A percentile compares a stretch with the other conserved stretches of the same genome.
Conservation (phyloP, 768 basidiomycete genomes). For the Daedaleopsis nitida region DNA sequence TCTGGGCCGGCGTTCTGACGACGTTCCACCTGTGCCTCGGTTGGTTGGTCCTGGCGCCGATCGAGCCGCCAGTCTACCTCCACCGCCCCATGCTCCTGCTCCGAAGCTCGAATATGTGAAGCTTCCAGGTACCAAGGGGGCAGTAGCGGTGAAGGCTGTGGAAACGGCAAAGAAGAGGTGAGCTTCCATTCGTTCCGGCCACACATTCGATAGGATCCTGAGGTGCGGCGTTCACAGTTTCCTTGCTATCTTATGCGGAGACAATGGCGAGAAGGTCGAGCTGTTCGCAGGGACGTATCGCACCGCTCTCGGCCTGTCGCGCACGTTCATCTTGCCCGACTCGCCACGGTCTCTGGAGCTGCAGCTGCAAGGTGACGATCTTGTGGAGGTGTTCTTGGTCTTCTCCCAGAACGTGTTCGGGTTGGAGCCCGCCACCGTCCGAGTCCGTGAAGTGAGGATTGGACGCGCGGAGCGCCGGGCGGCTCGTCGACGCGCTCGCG, state of each 20-base stretch:
- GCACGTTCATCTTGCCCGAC: slow-evolving; percentile 91
- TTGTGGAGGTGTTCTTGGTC: slow-evolving; percentile 89
- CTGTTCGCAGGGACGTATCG: slow-evolving; percentile 90
- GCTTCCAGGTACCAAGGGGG: slow-evolving; percentile 87
- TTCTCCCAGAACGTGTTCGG: slow-evolving; percentile 93
- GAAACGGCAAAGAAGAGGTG: slow-evolving; percentile 91
- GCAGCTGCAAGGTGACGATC: slow-evolving; percentile 88
- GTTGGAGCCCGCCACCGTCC: slow-evolving; percentile 88
- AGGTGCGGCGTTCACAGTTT: slow-evolving; percentile 51
- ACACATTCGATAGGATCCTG: not conserved
- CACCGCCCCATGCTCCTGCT: slow-evolving; percentile 58
- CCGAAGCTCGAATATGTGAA: slow-evolving; percentile 92
- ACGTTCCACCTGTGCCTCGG: slow-evolving; percentile 43
- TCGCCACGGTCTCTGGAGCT: slow-evolving; percentile 86
- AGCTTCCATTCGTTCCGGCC: slow-evolving; percentile 5
- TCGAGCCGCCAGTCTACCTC: slow-evolving; percentile 30
- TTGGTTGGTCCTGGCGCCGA: slow-evolving; percentile 43
- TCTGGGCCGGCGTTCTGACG: slow-evolving; percentile 63
- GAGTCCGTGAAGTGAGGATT: slow-evolving; percentile 91
- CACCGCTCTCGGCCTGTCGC: slow-evolving; percentile 87
- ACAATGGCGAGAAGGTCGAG: slow-evolving; percentile 91
- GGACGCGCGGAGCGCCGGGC: slow-evolving; percentile 87
- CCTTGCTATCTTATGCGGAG: slow-evolving; percentile 90
- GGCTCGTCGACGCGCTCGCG: slow-evolving; percentile 77
- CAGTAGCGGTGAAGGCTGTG: slow-evolving; percentile 81